Percentiles rank a stretch among this genome's conserved stretches.
Conservation (phyloP, 2,329 filamentous ascomycete genomes). For the Colletotrichum cordylinicola region DNA sequence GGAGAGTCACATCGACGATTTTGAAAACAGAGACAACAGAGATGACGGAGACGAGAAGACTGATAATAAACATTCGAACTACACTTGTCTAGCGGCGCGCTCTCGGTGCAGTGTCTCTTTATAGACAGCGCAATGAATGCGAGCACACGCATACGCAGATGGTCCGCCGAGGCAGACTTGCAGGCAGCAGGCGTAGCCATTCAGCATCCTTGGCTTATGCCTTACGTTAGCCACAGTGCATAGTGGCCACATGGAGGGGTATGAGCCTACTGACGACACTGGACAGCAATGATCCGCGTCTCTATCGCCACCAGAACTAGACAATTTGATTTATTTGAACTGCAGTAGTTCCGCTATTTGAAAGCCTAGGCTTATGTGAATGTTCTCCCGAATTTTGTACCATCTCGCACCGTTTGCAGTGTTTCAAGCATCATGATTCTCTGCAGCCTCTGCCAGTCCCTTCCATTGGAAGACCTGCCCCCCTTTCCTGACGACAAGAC, state of each 20-base stretch:
- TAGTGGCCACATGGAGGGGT: neutral
- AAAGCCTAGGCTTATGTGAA: neutral
- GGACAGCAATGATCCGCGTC: neutral
- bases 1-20: neutral
- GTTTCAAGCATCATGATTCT: neutral
- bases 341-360: neutral
- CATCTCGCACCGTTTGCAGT: neutral
- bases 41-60: neutral
- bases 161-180: neutral
- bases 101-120: neutral
- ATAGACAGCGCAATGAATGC: neutral
- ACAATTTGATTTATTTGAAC: neutral
- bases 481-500: neutral
- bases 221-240: neutral
- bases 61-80: neutral
- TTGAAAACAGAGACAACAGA: neutral
- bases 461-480: neutral
- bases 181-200: neutral
- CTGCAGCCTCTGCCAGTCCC: neutral
- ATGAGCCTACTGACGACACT: neutral
- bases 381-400: neutral
- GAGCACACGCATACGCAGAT: too few relatives aligned
- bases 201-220: neutral
- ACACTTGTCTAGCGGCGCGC: neutral
- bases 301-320: neutral